phyloP scores from a whole-genome alignment of 768 basidiomycete species.

The Auricularia auricula-judae region DNA sequence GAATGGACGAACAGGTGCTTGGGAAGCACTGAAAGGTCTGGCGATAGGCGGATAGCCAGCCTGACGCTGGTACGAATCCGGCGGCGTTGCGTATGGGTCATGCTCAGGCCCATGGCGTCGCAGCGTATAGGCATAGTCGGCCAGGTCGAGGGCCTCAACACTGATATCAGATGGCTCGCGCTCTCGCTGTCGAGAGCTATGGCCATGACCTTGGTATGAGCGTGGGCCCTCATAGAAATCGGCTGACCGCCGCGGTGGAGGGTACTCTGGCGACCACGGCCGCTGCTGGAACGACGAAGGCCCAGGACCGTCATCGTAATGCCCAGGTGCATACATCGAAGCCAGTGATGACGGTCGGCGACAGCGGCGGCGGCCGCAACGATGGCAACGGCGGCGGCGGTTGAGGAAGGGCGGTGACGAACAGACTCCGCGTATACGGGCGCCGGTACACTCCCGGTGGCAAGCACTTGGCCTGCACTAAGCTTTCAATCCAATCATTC shows the following conservation, averaged over 20 bases:
- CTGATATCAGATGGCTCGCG: conserved; percentile 52
- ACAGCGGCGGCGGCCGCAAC: no score
- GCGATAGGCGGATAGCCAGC: neutral
- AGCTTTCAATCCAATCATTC: no score
- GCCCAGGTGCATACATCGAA: neutral
- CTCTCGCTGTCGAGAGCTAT: neutral
- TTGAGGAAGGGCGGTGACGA: no score
- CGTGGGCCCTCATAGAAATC: neutral
- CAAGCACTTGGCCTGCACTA: no score
- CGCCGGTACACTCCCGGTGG: no score
- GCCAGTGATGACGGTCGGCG: no score
- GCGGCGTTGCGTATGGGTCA: conserved; percentile 21
- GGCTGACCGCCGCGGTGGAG: neutral
- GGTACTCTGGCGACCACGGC: neutral
- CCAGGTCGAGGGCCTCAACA: conserved; percentile 61
- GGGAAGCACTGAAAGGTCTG: neutral
- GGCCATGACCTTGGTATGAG: neutral
- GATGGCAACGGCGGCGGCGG: no score
- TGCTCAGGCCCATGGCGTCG: conserved; percentile 17
- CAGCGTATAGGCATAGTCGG: conserved; percentile 53
- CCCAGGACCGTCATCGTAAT: neutral
- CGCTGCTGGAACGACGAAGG: neutral
- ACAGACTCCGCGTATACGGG: no score
- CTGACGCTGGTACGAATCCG: conserved; percentile 11
- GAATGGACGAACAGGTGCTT: conserved; percentile 3